Conservation (phyloP, 495 filamentous ascomycete species). For the Hypoxylon crocopeplum region DNA sequence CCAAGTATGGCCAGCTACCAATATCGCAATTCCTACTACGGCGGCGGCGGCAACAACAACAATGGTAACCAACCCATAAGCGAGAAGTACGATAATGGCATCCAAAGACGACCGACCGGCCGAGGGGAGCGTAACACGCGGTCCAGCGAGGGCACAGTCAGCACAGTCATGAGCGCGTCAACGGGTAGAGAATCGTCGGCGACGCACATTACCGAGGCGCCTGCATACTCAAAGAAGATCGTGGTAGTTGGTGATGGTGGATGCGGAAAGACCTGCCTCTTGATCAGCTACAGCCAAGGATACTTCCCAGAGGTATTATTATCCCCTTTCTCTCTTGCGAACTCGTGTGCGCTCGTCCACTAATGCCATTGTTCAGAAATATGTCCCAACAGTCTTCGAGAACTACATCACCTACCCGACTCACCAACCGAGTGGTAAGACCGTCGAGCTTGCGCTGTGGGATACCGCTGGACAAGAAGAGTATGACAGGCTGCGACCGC, state of each 20-base stretch:
- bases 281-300: constrained; percentile 98
- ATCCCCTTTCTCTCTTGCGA: neutral
- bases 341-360: neutral
- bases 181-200: constrained; percentile 74
- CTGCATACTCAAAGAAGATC: constrained; percentile 96
- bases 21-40: constrained; percentile 54
- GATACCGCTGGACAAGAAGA: constrained; percentile 99
- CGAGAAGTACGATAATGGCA: constrained; percentile 50
- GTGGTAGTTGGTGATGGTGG: constrained; percentile 98
- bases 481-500: constrained; percentile 92
- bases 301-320: constrained; percentile 93
- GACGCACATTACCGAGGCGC: constrained; percentile 86
- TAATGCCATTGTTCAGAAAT: constrained; percentile 73
- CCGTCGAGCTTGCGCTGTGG: constrained; percentile 94
- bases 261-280: constrained; percentile 96
- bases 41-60: constrained; percentile 7
- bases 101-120: constrained; percentile 46
- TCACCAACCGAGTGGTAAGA: constrained; percentile 86
- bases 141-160: constrained; percentile 77
- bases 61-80: constrained; percentile 33
- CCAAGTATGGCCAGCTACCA: constrained; percentile 52
- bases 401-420: constrained; percentile 98
- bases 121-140: constrained; percentile 53
- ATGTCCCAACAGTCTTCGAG: constrained; percentile 98
- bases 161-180: constrained; percentile 70